These are phyloP conservation scores for Raffaelea ambrosiae DNA, from an alignment of 2,329 filamentous ascomycete genomes.

Conservation along the genomic window DNA sequence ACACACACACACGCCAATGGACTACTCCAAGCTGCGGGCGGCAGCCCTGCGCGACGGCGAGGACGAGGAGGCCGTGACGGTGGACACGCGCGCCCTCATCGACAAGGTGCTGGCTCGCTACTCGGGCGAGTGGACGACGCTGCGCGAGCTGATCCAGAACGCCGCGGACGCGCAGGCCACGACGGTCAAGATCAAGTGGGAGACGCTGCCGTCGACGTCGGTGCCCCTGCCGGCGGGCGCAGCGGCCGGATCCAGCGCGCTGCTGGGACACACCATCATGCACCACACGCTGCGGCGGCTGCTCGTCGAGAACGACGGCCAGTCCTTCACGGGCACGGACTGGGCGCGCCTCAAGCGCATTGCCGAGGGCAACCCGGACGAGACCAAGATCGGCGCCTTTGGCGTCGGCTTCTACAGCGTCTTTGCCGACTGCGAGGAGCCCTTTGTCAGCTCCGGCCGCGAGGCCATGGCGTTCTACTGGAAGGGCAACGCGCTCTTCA, in stretches of 20 bases:
- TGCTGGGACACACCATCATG: conserved; percentile 73
- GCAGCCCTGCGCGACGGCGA: conserved; percentile 78
- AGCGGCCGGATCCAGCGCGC: conserved; percentile 38
- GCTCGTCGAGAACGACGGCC: conserved; percentile 88
- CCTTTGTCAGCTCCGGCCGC: conserved; percentile 86
- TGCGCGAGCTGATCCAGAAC: conserved; percentile 94
- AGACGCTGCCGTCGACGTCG: conserved; percentile 75
- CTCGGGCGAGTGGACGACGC: conserved; percentile 84
- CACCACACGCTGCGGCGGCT: conserved; percentile 81
- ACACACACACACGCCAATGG: conserved; percentile 36
- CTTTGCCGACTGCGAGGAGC: conserved; percentile 95
- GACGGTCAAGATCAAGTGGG: conserved; percentile 83
- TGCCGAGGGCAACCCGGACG: conserved; percentile 97
- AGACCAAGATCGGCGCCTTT: conserved; percentile 98
- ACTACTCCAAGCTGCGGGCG: conserved; percentile 70
- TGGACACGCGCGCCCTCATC: conserved; percentile 92
- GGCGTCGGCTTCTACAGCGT: conserved; percentile 98
- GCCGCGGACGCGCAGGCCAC: conserved; percentile 93
- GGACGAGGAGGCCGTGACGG: conserved; percentile 94
- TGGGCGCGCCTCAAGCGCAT: conserved; percentile 93
- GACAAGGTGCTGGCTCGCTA: conserved; percentile 97
- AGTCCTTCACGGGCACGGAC: conserved; percentile 80
- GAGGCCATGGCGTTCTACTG: conserved; percentile 99
- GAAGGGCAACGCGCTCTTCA: conserved; percentile 97
- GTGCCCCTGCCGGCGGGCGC: conserved; percentile 57